These are phyloP conservation scores for Daldinia concentrica DNA, from an alignment of 495 filamentous ascomycete species.

Conservation along the genomic window DNA sequence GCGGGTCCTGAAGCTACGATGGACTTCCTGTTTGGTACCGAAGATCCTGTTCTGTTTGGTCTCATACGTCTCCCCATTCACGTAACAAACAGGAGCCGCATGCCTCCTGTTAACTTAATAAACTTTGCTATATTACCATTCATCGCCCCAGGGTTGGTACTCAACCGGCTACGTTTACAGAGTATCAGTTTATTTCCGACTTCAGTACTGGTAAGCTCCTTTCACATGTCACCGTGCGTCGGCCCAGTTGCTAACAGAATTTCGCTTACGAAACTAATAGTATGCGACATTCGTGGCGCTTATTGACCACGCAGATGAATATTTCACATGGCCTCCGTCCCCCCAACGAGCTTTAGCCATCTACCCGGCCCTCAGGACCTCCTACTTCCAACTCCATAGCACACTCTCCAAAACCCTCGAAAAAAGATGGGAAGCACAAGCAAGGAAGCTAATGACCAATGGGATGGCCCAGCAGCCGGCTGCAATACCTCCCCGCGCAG, in stretches of 20 bases:
- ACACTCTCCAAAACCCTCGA: constrained; percentile 69
- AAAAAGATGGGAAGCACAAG: constrained; percentile 60
- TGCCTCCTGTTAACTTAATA: constrained; percentile 29
- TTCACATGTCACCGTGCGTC: neutral
- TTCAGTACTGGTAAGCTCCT: constrained; percentile 47
- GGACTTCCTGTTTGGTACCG: constrained; percentile 40
- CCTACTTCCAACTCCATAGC: constrained; percentile 74
- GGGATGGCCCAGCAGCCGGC: neutral
- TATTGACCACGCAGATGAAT: constrained; percentile 40
- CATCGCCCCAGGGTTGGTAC: constrained; percentile 53
- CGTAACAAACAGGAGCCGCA: neutral
- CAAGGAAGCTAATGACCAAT: constrained; percentile 20
- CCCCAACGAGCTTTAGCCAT: constrained; percentile 73
- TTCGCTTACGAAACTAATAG: constrained; percentile 21
- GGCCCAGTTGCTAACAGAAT: constrained; percentile 7
- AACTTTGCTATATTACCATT: constrained; percentile 43
- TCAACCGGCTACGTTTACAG: constrained; percentile 46
- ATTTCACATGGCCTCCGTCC: constrained; percentile 73
- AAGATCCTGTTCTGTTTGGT: constrained; percentile 2
- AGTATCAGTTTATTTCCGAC: constrained; percentile 48
- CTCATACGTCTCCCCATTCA: constrained; percentile 7
- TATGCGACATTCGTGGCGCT: constrained; percentile 36
- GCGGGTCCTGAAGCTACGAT: constrained; percentile 46
- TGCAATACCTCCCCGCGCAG: neutral
- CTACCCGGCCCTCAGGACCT: constrained; percentile 72